These are phyloP conservation scores for Limnomonas spitsbergensis DNA, from an alignment of 139 green algal species.

Conservation along the genomic window DNA sequence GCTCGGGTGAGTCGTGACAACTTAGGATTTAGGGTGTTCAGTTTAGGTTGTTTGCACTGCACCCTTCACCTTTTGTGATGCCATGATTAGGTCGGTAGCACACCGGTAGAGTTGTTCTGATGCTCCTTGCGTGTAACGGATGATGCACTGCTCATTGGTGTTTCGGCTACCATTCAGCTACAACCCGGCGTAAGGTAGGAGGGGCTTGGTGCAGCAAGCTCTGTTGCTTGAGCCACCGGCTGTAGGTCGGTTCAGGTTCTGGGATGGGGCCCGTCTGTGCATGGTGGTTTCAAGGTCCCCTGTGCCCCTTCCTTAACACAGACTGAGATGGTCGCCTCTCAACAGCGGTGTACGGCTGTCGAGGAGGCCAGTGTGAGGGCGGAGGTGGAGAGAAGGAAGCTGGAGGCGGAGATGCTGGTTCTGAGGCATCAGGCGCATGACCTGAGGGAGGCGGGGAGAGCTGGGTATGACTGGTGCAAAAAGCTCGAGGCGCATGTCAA, in stretches of 20 bases:
- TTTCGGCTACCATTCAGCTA: too few relatives aligned
- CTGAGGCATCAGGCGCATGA: background rate
- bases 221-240: too few relatives aligned
- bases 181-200: too few relatives aligned
- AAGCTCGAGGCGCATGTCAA: background rate
- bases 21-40: conserved; percentile 22
- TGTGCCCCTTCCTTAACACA: background rate
- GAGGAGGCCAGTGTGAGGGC: background rate
- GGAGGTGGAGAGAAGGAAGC: background rate
- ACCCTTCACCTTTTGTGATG: too few relatives aligned
- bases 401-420: background rate
- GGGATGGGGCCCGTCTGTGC: too few relatives aligned
- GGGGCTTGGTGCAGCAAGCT: too few relatives aligned
- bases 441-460: background rate
- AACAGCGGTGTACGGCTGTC: background rate
- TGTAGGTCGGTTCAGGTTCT: too few relatives aligned
- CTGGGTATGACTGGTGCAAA: background rate
- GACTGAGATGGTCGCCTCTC: background rate
- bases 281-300: background rate
- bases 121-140: background rate
- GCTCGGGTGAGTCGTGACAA: background rate
- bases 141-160: background rate
- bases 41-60: too few relatives aligned
- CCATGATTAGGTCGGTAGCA: too few relatives aligned
- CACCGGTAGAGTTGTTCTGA: background rate